phyloP scores from a whole-genome alignment of 225 moss, liverwort and hornwort species.

The Sphagnum contortum region DNA sequence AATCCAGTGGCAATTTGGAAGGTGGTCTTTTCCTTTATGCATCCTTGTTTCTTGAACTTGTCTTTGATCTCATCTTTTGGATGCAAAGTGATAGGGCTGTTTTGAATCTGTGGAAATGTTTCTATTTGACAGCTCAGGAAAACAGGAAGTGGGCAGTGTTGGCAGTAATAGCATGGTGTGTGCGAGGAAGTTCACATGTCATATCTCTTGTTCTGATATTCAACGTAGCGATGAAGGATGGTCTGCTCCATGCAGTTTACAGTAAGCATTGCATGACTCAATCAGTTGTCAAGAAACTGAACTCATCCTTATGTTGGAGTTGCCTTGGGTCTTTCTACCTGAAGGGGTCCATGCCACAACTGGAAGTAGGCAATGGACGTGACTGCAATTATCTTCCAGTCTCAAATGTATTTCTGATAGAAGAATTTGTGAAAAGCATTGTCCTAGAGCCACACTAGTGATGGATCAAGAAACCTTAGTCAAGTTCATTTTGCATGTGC shows the following conservation, averaged over 20 bases:
- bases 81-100: not conserved
- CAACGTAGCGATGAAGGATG: conserved; percentile 81
- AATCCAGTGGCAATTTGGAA: conserved; percentile 29
- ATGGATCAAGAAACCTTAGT: no score
- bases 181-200: conserved; percentile 81
- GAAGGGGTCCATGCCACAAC: no score
- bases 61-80: not conserved
- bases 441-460: no score
- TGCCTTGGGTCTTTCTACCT: no score
- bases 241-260: conserved; percentile 84
- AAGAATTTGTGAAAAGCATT: no score
- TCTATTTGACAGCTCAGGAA: conserved; percentile 48
- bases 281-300: no score
- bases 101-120: no score
- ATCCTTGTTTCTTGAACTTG: no score
- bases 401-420: no score
- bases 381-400: no score
- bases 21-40: conserved; percentile 5
- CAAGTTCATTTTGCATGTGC: no score
- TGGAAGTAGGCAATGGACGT: no score
- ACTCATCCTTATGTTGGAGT: not conserved
- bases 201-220: conserved; percentile 81
- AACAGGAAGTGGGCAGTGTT: conserved; percentile 68
- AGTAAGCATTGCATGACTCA: conserved; percentile 36
- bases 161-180: conserved; percentile 89